These are phyloP conservation scores for Luffa acutangula DNA, from an alignment of 306 rosid genomes.

Conservation along the genomic window DNA sequence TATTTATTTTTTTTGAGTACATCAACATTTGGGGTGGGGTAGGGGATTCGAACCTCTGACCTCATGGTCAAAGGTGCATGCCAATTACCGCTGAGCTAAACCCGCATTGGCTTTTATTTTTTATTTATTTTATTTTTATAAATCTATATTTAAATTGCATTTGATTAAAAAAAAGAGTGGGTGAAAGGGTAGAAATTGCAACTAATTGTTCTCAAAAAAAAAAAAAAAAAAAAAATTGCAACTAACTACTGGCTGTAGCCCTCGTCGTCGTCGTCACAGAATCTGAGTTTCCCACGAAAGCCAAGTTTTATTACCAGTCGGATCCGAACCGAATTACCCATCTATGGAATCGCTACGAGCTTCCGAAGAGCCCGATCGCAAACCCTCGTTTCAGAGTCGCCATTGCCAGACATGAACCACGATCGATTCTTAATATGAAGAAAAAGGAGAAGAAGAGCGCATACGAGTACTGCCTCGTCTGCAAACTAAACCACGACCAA, in stretches of 20 bases:
- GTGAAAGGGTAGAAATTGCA: no score
- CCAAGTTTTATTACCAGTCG: not conserved
- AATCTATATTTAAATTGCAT: no score
- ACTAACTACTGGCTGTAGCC: not conserved
- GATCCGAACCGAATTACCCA: not conserved
- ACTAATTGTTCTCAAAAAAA: no score
- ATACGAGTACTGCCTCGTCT: slow-evolving; percentile 70
- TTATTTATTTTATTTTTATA: no score
- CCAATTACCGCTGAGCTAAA: no score
- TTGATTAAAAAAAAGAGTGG: no score
- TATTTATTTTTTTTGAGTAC: no score
- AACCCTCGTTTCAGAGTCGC: slow-evolving; percentile 17
- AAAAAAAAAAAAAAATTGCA: no score
- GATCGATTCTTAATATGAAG: not conserved
- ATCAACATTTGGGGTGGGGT: no score
- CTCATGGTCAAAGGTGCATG: no score
- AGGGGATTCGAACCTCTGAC: no score
- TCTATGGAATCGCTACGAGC: not conserved
- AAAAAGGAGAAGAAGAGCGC: slow-evolving; percentile 27
- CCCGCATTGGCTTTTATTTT: no score
- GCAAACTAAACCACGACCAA: slow-evolving; percentile 67
- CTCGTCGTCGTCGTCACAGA: not conserved
- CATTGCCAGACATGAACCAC: not conserved
- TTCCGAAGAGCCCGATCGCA: not conserved
- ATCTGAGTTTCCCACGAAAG: not conserved